Base-by-base conservation (phyloP, 768 basidiomycete species). In the Holtermanniella nyarrowii region DNA sequence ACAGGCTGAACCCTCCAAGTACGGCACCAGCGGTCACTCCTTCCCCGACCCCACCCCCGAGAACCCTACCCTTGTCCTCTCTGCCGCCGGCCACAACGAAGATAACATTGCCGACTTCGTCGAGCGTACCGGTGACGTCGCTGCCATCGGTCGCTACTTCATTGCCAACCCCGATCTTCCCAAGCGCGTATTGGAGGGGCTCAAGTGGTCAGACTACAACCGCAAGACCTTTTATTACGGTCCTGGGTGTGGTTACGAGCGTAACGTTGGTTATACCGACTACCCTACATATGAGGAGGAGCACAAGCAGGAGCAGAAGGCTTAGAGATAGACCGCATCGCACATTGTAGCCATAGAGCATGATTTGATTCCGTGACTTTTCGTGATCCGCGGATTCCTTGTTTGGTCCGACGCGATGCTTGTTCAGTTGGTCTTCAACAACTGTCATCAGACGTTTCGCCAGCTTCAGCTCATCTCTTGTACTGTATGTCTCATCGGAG, bases 111-210 rank as follows among this genome's bases (percentile, higher is more conserved):
- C 21, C n/a, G 20, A 39, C 11, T 57, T 57, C 44, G 48, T 53
- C 20, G 53, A 55, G 27, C 26, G 58, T 20, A 58, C 61, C 10
- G 58, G 56, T 7, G 61, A 62, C 31, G 48, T 57, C n/a, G 53
- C 54, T 24, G 48, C 42, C 37, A 46, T 62, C 46, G 61, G 61
- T 11, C 45, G 61, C 14, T 50, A 40, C 48, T 62, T 55, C 39
- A 62, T 54, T 42, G 22, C 57, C 44, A 59, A 53, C 46, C 61
- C 61, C 1, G 61, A 62, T 24, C 51, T 62, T 10, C 55, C 58
- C 10, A 26, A 57, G 23, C 55, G 61, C 4, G 44, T 62, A 46
- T 49, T 45, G 43, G 40, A 49, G 22, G 37, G 41, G n/a, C 25
- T 57, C 37, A 44, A 49, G 5, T 24, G 54, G 11, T 43, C 40